Conservation (phyloP, 345 rosid species). For the Noccaea caerulescens region DNA sequence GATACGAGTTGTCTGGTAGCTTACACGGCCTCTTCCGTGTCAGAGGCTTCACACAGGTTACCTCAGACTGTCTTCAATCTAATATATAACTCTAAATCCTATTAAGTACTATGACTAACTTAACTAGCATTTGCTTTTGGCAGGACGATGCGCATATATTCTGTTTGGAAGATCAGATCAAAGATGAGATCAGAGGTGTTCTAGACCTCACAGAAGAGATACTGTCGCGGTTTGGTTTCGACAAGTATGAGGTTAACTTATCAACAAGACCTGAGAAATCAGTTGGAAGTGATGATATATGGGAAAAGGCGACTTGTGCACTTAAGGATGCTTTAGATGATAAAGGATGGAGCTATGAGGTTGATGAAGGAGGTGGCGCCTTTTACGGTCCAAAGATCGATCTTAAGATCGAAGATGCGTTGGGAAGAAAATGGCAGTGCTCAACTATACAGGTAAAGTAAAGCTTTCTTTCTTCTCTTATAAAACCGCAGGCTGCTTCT, state of each 20-base stretch:
- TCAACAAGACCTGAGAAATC: slow-evolving; percentile 96
- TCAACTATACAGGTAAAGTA: slow-evolving; percentile 80
- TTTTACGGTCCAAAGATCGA: slow-evolving; percentile 98
- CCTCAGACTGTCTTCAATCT: slow-evolving; percentile 8
- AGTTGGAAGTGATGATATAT: slow-evolving; percentile 85
- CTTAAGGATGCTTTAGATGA: slow-evolving; percentile 85
- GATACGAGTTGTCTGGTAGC: slow-evolving; percentile 95
- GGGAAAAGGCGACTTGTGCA: slow-evolving; percentile 90
- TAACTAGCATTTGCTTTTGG: slow-evolving; percentile 25
- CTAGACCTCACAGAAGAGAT: slow-evolving; percentile 89
- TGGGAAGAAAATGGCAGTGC: slow-evolving; percentile 99
- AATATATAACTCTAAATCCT: background rate
- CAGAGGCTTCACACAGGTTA: slow-evolving; percentile 96
- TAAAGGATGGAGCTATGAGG: slow-evolving; percentile 88
- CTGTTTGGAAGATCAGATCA: slow-evolving; percentile 93
- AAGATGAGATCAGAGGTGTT: slow-evolving; percentile 92
- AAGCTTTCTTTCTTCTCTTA: background rate
- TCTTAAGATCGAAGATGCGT: slow-evolving; percentile 92
- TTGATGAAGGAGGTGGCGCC: slow-evolving; percentile 99
- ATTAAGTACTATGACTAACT: slow-evolving; percentile 7
- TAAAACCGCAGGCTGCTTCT: background rate
- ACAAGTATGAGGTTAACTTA: slow-evolving; percentile 82
- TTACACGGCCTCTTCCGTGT: slow-evolving; percentile 96
- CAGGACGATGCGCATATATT: slow-evolving; percentile 99
- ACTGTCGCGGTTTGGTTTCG: slow-evolving; percentile 79